Percentiles rank a stretch among this genome's conserved stretches.
Evolutionary conservation across 352 stramenopile genomes (phyloP).

Genomic region (Pythium myriotylum): DNA sequence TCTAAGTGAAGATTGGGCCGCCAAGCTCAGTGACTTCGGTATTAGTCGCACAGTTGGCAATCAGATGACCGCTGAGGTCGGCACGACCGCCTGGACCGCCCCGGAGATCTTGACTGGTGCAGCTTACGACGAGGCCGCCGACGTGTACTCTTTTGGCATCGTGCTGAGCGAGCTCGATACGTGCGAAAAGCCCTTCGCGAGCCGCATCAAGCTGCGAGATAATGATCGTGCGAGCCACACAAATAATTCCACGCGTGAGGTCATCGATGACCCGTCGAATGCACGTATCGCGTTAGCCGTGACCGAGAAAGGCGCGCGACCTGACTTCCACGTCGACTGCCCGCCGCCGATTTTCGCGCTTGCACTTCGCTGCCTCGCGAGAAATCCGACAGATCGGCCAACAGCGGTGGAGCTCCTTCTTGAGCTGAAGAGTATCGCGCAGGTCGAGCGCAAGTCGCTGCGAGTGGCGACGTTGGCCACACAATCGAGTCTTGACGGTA

Average conservation of each 20-base stretch:
- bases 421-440: neutral
- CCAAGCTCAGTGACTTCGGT: slow-evolving; percentile 52
- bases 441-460: neutral
- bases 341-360: neutral
- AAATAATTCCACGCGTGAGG: neutral
- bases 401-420: slow-evolving; percentile 1
- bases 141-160: slow-evolving; percentile 87
- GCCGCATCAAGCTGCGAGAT: neutral
- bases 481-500: no score
- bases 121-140: slow-evolving; percentile 30
- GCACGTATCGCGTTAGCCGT: slow-evolving; percentile 14
- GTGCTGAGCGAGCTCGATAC: slow-evolving; percentile 50
- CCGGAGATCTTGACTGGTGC: slow-evolving; percentile 34
- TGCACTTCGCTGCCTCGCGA: slow-evolving; percentile 1
- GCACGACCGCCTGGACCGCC: slow-evolving; percentile 42
- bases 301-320: neutral
- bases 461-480: slow-evolving; percentile 3
- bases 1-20: slow-evolving; percentile 29
- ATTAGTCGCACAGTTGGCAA: slow-evolving; percentile 30
- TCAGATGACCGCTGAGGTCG: slow-evolving; percentile 40
- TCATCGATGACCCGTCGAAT: slow-evolving; percentile 4
- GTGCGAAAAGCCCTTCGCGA: slow-evolving; percentile 33
- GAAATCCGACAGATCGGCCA: neutral
- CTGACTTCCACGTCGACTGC: slow-evolving; percentile 13
- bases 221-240: no score